These are phyloP conservation scores for Candida lessepsii DNA, from an alignment of 805 yeast species.

Conservation along the genomic window DNA sequence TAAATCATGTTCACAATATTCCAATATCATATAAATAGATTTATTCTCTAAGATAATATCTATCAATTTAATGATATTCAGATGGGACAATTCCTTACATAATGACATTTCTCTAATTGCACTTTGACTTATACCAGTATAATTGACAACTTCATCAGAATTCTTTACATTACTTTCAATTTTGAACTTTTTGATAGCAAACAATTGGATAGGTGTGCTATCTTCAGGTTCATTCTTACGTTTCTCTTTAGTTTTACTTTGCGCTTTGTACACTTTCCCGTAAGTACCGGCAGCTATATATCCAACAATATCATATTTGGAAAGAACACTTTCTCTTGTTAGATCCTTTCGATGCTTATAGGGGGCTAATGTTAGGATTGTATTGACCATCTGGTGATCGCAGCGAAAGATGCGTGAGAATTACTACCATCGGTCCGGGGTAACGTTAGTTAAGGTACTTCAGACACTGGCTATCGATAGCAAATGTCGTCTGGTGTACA, in stretches of 20 bases:
- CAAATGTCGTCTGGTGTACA: too few relatives aligned
- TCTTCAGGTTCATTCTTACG: constrained; percentile 16
- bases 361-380: constrained; percentile 37
- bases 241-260: constrained; percentile 35
- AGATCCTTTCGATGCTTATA: constrained; percentile 56
- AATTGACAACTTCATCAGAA: constrained; percentile 73
- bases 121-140: constrained; percentile 93
- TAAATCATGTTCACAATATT: constrained; percentile 93
- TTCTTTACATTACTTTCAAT: constrained; percentile 55
- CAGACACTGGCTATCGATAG: too few relatives aligned
- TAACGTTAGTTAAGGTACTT: too few relatives aligned
- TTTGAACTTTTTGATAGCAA: constrained; percentile 94
- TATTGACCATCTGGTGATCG: constrained; percentile 1
- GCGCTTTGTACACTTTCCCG: constrained; percentile 91
- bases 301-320: constrained; percentile 83
- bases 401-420: too few relatives aligned
- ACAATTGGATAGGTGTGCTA: constrained; percentile 33
- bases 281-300: constrained; percentile 98
- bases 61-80: constrained; percentile 73
- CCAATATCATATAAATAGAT: constrained; percentile 91
- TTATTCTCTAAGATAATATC: constrained; percentile 87
- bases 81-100: constrained; percentile 81
- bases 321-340: constrained; percentile 69
- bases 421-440: too few relatives aligned
- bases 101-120: constrained; percentile 96